Evolutionary conservation across 331 rosid species (phyloP), one percentile per base, ranked within the genome.

Genomic region (Quercus phellos): DNA sequence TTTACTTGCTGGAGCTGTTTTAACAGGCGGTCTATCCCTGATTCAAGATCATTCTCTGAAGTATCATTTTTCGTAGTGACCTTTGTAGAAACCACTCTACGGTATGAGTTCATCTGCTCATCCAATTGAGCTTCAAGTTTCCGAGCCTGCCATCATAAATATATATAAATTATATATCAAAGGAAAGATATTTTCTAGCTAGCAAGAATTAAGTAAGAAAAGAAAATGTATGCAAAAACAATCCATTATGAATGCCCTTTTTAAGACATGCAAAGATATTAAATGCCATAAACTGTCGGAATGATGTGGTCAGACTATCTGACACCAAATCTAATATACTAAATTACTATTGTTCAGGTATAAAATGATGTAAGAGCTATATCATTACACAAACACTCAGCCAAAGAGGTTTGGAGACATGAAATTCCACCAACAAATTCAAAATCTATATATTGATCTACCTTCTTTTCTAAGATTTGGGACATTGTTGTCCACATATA

Each of bases 81-180:
- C 85, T 88, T 95, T 16, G 94, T 73, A 35, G 99, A 90, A 81
- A 93, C 97, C 71, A 93, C 60, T 87, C 87, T 91, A 58, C 99
- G 98, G 77, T 87, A 95, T 68, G 90, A 84, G 78, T 76, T 85
- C 98, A 95, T 95, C 77, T 85, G 96, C 88, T 95, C 98, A 79
- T 95, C 99, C 86, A 95, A 87, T 80, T 90, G 98, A 84, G 99
- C 94, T 90, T 95, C 99, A 35, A 95, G 93, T 78, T 90, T 95
- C 86, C 97, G 91, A 0, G 98, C 97, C 99, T 95, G 88, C 68
- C 81, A 86, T 71, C 29, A 60, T 16, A 67, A 11, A 51, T 17
- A 30, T 16, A 30, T 16, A 72, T 27, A 51, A 74, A 77, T 50
- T 5, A 54, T 19, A 63, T 22, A 18, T 60, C 22, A 29, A 24